Percentiles rank a stretch among this genome's conserved stretches.
These are phyloP conservation scores for Epicoccum nigrum DNA, from an alignment of 2,329 filamentous ascomycete species.

Conservation along the genomic window DNA sequence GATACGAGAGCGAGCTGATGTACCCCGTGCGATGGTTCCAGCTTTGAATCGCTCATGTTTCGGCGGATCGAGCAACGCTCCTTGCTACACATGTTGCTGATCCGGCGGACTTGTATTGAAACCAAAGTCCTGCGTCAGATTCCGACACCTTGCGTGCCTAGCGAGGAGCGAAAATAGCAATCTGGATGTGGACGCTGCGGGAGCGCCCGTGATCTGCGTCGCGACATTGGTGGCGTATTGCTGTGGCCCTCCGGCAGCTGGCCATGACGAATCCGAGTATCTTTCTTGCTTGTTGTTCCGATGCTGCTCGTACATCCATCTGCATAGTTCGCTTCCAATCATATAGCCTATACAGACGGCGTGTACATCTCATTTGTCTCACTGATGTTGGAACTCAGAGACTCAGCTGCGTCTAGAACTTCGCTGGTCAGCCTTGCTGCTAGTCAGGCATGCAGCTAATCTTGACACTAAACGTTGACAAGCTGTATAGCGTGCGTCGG, in stretches of 20 bases:
- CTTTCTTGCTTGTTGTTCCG: not conserved
- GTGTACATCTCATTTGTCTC: too few species aligned
- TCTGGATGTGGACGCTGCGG: constrained; percentile 9
- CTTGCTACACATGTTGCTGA: not conserved
- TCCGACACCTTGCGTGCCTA: not conserved
- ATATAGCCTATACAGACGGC: too few species aligned
- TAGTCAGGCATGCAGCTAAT: constrained; percentile 17
- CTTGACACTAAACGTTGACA: constrained; percentile 2
- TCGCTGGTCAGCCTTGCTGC: constrained; percentile 2
- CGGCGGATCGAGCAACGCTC: not conserved
- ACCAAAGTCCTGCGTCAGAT: constrained; percentile 5
- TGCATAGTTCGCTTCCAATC: too few species aligned
- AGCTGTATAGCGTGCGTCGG: constrained; percentile 4
- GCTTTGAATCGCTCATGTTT: too few species aligned
- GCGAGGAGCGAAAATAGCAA: constrained; percentile 5
- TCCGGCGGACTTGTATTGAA: not conserved
- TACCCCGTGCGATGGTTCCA: too few species aligned
- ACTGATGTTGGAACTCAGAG: not conserved
- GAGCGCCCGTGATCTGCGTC: constrained; percentile 27
- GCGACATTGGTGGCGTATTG: not conserved
- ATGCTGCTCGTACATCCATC: too few species aligned
- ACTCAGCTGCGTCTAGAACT: constrained; percentile 3
- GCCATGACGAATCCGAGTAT: not conserved
- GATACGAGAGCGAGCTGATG: too few species aligned
- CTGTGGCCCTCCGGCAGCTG: not conserved